These are phyloP conservation scores for Aphanocladium album DNA, from an alignment of 2,329 filamentous ascomycete species.

Conservation along the genomic window DNA sequence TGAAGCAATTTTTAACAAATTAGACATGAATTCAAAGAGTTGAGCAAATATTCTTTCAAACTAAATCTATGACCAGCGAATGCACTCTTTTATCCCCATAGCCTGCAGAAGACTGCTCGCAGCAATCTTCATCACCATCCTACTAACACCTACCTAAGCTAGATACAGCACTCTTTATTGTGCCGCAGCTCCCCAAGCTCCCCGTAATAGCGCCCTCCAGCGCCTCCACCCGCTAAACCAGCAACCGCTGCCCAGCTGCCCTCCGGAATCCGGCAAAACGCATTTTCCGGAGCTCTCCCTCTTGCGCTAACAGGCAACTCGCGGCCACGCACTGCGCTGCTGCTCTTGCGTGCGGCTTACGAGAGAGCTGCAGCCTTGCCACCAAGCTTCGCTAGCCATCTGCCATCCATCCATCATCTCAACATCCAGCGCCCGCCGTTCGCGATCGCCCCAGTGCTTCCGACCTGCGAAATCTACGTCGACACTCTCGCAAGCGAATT, in stretches of 20 bases:
- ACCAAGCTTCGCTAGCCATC: conserved; percentile 16
- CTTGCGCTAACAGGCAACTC: conserved; percentile 7
- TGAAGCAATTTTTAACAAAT: too few species aligned
- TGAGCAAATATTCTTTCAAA: too few species aligned
- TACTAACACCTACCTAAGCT: too few species aligned
- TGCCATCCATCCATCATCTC: conserved; percentile 10
- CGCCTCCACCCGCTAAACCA: not conserved
- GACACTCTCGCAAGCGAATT: conserved; percentile 10
- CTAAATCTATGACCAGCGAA: too few species aligned
- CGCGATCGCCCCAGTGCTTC: not conserved
- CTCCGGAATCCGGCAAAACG: conserved; percentile 18
- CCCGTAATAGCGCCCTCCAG: not conserved
- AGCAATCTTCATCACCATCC: too few species aligned
- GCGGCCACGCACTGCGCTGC: conserved; percentile 10
- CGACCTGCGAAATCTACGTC: not conserved
- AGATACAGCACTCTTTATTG: not conserved
- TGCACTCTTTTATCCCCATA: too few species aligned
- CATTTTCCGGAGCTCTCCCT: conserved; percentile 9
- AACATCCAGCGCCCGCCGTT: conserved; percentile 10
- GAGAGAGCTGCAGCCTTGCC: conserved; percentile 23
- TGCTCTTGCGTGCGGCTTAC: conserved; percentile 17
- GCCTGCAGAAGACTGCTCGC: too few species aligned
- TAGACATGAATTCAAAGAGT: too few species aligned
- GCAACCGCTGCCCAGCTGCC: not conserved
- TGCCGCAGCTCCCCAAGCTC: not conserved